Evolutionary conservation across 2,329 filamentous ascomycete genomes (phyloP).

Genomic region (Epicoccum nigrum): DNA sequence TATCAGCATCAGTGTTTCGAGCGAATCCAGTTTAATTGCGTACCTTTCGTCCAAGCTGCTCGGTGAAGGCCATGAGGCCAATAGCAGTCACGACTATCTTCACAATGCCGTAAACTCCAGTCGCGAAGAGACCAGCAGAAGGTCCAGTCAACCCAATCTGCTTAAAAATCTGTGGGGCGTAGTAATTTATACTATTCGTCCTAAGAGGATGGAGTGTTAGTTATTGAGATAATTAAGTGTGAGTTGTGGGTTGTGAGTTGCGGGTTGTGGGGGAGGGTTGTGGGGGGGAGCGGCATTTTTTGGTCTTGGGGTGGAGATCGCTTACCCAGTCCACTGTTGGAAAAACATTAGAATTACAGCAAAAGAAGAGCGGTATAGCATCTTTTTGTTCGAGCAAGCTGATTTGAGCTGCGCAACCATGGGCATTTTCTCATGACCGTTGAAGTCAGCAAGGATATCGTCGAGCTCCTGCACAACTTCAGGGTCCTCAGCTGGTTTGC

Average conservation of each 20-base stretch:
- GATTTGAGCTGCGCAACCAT: conserved; percentile 48
- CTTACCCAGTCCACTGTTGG: conserved; percentile 48
- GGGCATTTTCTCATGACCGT: conserved; percentile 51
- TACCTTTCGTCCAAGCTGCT: conserved; percentile 53
- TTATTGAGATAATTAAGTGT: background rate
- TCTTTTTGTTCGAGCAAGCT: conserved; percentile 46
- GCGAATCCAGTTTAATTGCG: background rate
- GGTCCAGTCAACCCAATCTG: conserved; percentile 49
- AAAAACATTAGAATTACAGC: conserved; percentile 54
- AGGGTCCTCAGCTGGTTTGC: conserved; percentile 42
- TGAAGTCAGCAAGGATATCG: conserved; percentile 51
- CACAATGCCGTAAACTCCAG: conserved; percentile 55
- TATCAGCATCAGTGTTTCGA: background rate
- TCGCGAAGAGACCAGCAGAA: conserved; percentile 53
- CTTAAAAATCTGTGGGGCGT: conserved; percentile 53
- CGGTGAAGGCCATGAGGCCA: conserved; percentile 53
- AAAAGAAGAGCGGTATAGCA: conserved; percentile 51
- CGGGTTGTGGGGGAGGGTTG: too few relatives aligned
- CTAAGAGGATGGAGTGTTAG: background rate
- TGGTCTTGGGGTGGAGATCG: background rate
- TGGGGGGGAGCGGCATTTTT: too few relatives aligned
- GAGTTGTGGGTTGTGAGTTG: too few relatives aligned
- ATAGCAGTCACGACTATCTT: conserved; percentile 54
- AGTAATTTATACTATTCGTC: conserved; percentile 47
- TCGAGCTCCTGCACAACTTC: conserved; percentile 50